Conservation (phyloP, 306 rosid species). For the Lathyrus sativus region DNA sequence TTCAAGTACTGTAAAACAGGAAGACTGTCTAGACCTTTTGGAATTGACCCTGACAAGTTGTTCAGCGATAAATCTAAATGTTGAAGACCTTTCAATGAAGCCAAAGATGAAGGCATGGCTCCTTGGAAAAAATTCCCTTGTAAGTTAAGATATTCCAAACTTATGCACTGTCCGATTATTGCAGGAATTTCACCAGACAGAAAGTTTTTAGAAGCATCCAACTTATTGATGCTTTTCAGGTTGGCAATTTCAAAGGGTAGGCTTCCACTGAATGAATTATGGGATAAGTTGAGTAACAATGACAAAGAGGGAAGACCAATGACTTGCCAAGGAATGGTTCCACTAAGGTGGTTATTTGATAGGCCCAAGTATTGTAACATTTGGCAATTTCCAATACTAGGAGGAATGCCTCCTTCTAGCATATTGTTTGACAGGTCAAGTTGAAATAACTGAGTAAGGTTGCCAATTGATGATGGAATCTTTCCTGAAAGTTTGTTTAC, state of each 20-base stretch:
- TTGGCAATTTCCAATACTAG: conserved; percentile 37
- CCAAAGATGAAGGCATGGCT: conserved; percentile 43
- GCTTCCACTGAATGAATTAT: conserved; percentile 39
- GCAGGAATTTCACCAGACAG: conserved; percentile 47
- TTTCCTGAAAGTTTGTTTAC: conserved; percentile 43
- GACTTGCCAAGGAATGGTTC: conserved; percentile 38
- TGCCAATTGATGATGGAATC: conserved; percentile 46
- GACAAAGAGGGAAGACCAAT: conserved; percentile 35
- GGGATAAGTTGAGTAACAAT: conserved; percentile 33
- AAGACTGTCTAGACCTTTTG: conserved; percentile 20
- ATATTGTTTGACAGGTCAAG: conserved; percentile 36
- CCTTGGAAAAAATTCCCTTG: conserved; percentile 40
- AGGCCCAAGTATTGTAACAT: conserved; percentile 30
- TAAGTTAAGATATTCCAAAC: conserved; percentile 38
- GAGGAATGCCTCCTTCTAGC: conserved; percentile 50
- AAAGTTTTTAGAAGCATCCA: conserved; percentile 40
- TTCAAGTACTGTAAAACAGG: conserved; percentile 19
- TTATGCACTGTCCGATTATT: conserved; percentile 35
- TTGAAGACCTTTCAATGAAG: conserved; percentile 38
- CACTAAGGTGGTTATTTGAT: conserved; percentile 37
- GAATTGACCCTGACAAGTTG: conserved; percentile 37
- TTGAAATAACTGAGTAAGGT: conserved; percentile 38
- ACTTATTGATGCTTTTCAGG: conserved; percentile 5
- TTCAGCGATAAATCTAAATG: conserved; percentile 33
- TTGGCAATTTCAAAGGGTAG: conserved; percentile 39